Conservation (phyloP, 805 yeast genomes). For the Cyberlindnera mycetangii region DNA sequence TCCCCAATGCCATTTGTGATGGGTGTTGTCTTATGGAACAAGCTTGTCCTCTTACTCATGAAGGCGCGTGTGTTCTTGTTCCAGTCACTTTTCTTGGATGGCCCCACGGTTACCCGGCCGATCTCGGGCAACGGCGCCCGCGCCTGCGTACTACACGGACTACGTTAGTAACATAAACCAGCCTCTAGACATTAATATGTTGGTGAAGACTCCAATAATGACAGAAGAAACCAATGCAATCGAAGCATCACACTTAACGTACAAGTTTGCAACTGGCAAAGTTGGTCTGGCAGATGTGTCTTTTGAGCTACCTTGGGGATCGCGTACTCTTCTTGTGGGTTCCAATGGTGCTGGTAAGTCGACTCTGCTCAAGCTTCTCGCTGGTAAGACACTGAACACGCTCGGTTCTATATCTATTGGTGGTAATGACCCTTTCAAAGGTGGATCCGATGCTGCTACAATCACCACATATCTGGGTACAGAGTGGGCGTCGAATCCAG, state of each 20-base stretch:
- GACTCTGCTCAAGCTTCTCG: conserved; percentile 76
- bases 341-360: conserved; percentile 98
- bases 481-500: conserved; percentile 93
- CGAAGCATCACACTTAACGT: conserved; percentile 60
- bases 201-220: neutral
- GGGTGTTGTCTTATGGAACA: neutral
- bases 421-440: conserved; percentile 86
- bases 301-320: conserved; percentile 61
- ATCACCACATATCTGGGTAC: conserved; percentile 85
- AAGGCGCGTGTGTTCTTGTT: no score
- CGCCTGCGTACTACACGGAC: no score
- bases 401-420: conserved; percentile 69
- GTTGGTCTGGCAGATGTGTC: conserved; percentile 68
- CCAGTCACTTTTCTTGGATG: no score
- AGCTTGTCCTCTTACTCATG: no score
- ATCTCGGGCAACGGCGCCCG: no score
- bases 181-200: no score
- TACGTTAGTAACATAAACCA: no score
- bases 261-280: conserved; percentile 58
- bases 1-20: conserved; percentile 6
- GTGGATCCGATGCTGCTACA: conserved; percentile 42
- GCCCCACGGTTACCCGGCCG: no score
- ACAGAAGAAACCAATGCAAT: conserved; percentile 40
- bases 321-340: conserved; percentile 79
- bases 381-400: conserved; percentile 86